Evolutionary conservation across 225 moss, liverwort and hornwort species (phyloP), one percentile per base, ranked within the genome.

Genomic region (Physcomitrium patens): DNA sequence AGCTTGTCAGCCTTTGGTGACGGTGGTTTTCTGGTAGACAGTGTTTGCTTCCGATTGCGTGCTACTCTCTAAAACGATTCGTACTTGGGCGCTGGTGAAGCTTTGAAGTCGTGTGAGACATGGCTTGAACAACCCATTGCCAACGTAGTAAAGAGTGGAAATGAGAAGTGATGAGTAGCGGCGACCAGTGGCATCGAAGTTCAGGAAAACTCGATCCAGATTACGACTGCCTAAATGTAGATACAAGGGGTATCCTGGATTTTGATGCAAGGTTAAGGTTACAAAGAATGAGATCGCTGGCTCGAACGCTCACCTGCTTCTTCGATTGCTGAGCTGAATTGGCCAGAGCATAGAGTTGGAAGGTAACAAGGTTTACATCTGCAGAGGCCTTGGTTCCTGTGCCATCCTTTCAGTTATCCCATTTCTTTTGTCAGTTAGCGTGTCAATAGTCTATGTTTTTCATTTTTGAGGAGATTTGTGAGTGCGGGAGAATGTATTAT

Each of bases 361-460:
- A 91, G 70, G 83, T 90, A 79, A 94, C 86, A 68, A 82, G 75
- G 86, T 88, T 91, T 53, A 85, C 83, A 84, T 90, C 91, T 76
- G 84, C 86, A 42, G 79, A 76, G 77, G 91, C 87, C 73, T 85
- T 83, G 77, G 86, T 81, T 81, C 93, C 91, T 84, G 93, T 86
- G 86, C 94, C 94, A 89, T 94, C 94, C 91, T 94, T 88, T 80
- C 77, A 77, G 61, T 37, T 78, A 85, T 54, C 81, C 80, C 84
- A 74, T 71, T 37, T 67, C 73, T 37, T 0, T 77, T 81, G 60
- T 86, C 74, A 82, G 80, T 68, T 20, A 65, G 5, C 57, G 58
- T 46, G 24, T 24, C 46, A 63, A 18, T n/a, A 22, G 77, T 23
- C 9, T 16, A 31, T 6, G 3, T 17, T 69, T 1, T 24, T 1